Percentiles rank a stretch among this genome's conserved stretches.
Conservation (phyloP, 2,329 filamentous ascomycete genomes). For the Saccharata proteae region DNA sequence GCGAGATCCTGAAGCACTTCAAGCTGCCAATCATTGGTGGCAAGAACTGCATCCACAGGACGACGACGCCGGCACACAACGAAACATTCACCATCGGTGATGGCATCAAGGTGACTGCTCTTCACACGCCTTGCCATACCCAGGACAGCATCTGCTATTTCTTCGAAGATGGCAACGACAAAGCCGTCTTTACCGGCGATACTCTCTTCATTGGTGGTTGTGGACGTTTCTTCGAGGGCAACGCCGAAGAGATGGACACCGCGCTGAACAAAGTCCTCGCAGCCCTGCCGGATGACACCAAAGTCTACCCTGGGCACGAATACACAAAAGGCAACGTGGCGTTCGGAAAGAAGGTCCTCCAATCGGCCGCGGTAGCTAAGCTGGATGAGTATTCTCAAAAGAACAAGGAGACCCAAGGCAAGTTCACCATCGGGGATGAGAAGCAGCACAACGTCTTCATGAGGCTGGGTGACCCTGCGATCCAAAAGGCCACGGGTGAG, state of each 20-base stretch:
- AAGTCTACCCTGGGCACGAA: slow-evolving; percentile 89
- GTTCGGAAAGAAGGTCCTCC: slow-evolving; percentile 66
- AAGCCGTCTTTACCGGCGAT: slow-evolving; percentile 87
- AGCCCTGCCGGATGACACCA: slow-evolving; percentile 74
- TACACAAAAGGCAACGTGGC: slow-evolving; percentile 97
- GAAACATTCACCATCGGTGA: slow-evolving; percentile 71
- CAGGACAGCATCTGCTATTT: slow-evolving; percentile 97
- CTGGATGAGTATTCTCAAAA: slow-evolving; percentile 63
- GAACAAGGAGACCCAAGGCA: slow-evolving; percentile 82
- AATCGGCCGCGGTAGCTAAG: slow-evolving; percentile 60
- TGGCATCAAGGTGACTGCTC: slow-evolving; percentile 65
- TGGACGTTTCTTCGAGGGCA: slow-evolving; percentile 92
- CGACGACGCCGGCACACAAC: slow-evolving; percentile 60
- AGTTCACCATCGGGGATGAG: slow-evolving; percentile 94
- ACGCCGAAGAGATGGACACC: slow-evolving; percentile 71
- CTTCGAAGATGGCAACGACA: slow-evolving; percentile 63
- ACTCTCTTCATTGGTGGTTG: slow-evolving; percentile 94
- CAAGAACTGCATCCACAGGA: slow-evolving; percentile 72
- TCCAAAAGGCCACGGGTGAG: slow-evolving; percentile 75
- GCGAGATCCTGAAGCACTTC: slow-evolving; percentile 58
- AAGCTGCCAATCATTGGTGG: slow-evolving; percentile 74
- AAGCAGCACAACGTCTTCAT: slow-evolving; percentile 98
- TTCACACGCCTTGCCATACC: slow-evolving; percentile 97
- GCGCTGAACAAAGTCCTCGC: slow-evolving; percentile 80
- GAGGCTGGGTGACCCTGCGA: slow-evolving; percentile 71